Base-by-base conservation (phyloP, 768 basidiomycete genomes). In the Lyophyllum shimeji region DNA sequence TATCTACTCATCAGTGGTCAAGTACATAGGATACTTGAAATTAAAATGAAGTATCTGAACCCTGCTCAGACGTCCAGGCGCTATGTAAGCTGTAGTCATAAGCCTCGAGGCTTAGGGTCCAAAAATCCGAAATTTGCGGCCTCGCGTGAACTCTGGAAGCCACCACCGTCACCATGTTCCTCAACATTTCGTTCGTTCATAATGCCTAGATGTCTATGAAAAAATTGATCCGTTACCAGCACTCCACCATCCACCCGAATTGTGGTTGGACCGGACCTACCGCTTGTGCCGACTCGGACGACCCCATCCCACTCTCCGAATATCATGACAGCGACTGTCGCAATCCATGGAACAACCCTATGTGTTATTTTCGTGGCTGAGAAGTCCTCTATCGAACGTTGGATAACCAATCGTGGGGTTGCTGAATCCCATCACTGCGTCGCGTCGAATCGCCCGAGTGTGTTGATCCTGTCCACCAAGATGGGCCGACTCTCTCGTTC, bases 251-350 rank as follows among this genome's bases (percentile, higher is more conserved):
- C 43, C 43, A 23, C 20, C 43, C 43, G 43, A 44, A 7, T 11
- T 3, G 23, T 23, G 43, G 21, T 12, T 23, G 21, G 2, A 21
- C 15, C 24, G 1, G 15, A 13, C 17, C 7, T 21, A 17, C 2
- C 18, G 17, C 18, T 18, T 4, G 4, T 18, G 9, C 39, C 6
- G 7, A 40, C 17, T 40, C 39, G 4, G 39, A n/a, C 6, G 20
- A 24, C 42, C 37, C 47, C 47, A 40, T 51, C 37, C 50, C 23
- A 47, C 53, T 47, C 44, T 54, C 33, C 23, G 31, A 54, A 24
- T 48, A 46, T 20, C 27, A 25, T 44, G 21, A 11, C 17, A 21
- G 2, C 23, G 4, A 21, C 23, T 44, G 12, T 11, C 21, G 43
- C 43, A 23, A 12, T 23, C 23, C 23, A 1, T 23, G 7, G 43